Evolutionary conservation across 2,329 filamentous ascomycete species (phyloP).

Genomic region (Calonectria hawksworthii): DNA sequence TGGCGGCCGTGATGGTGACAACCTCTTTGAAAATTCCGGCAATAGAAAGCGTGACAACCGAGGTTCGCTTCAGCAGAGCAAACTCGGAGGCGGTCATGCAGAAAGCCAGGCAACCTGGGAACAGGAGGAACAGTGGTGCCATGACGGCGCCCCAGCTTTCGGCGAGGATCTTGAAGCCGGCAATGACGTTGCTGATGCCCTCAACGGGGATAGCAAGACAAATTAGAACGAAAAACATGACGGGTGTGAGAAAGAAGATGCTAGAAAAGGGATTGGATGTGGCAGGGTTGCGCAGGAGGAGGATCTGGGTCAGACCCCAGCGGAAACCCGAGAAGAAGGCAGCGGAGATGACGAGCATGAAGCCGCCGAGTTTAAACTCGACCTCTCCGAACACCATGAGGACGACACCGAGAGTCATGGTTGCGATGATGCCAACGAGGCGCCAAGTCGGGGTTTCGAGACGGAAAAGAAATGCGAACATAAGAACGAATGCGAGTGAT

Average conservation of each 20-base stretch:
- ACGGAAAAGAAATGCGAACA: constrained; percentile 95
- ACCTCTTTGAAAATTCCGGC: constrained; percentile 99
- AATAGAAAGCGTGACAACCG: constrained; percentile 95
- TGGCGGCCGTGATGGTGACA: constrained; percentile 91
- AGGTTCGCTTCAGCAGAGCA: constrained; percentile 92
- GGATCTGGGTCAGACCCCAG: constrained; percentile 98
- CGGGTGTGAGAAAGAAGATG: constrained; percentile 96
- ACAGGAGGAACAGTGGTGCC: constrained; percentile 82
- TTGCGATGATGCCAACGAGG: constrained; percentile 86
- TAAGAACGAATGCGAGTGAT: constrained; percentile 91
- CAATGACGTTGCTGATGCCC: constrained; percentile 77
- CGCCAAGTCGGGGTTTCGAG: constrained; percentile 90
- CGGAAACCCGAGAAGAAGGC: constrained; percentile 97
- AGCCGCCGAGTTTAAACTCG: constrained; percentile 88
- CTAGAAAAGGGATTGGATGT: constrained; percentile 97
- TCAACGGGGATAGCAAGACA: constrained; percentile 89
- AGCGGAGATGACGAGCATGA: constrained; percentile 91
- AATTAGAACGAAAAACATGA: constrained; percentile 92
- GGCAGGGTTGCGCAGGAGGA: constrained; percentile 92
- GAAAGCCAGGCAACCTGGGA: constrained; percentile 92
- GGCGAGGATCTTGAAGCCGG: constrained; percentile 75
- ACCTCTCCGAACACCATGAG: constrained; percentile 99
- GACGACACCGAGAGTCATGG: constrained; percentile 93
- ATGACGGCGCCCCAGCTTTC: constrained; percentile 76
- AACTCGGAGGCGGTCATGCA: constrained; percentile 98